These are phyloP conservation scores for Botryotinia calthae DNA, from an alignment of 2,329 filamentous ascomycete genomes.

Conservation along the genomic window DNA sequence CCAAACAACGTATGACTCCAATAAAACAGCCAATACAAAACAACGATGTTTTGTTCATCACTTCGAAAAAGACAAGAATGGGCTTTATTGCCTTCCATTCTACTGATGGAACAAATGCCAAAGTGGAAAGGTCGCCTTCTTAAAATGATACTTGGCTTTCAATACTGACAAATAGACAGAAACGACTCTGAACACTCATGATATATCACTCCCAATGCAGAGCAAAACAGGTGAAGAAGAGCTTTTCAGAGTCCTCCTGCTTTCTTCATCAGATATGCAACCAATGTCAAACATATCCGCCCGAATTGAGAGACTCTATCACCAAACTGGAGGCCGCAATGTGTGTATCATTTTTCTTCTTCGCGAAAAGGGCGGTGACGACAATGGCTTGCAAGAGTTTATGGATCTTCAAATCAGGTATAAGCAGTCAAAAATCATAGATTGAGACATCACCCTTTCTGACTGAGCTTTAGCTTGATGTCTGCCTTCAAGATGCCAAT, in stretches of 20 bases:
- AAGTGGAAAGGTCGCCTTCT: conserved; percentile 36
- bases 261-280: conserved; percentile 34
- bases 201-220: conserved; percentile 34
- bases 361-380: conserved; percentile 25
- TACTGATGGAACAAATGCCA: conserved; percentile 29
- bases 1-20: not conserved
- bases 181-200: conserved; percentile 32
- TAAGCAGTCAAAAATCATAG: not conserved
- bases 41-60: conserved; percentile 38
- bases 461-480: conserved; percentile 30
- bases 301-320: conserved; percentile 37
- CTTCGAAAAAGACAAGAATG: conserved; percentile 37
- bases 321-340: conserved; percentile 35
- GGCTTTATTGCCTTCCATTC: conserved; percentile 31
- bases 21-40: not conserved
- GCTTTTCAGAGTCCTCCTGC: conserved; percentile 33
- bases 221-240: conserved; percentile 22
- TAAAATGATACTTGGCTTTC: not conserved
- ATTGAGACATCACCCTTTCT: not conserved
- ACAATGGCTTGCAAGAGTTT: conserved; percentile 31
- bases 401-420: conserved; percentile 38
- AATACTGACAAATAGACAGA: conserved; percentile 28
- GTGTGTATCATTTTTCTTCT: conserved; percentile 39
- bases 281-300: conserved; percentile 22
- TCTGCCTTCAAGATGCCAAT: conserved; percentile 35